These are phyloP conservation scores for Talaromyces piceae DNA, from an alignment of 2,329 filamentous ascomycete genomes.

Conservation along the genomic window DNA sequence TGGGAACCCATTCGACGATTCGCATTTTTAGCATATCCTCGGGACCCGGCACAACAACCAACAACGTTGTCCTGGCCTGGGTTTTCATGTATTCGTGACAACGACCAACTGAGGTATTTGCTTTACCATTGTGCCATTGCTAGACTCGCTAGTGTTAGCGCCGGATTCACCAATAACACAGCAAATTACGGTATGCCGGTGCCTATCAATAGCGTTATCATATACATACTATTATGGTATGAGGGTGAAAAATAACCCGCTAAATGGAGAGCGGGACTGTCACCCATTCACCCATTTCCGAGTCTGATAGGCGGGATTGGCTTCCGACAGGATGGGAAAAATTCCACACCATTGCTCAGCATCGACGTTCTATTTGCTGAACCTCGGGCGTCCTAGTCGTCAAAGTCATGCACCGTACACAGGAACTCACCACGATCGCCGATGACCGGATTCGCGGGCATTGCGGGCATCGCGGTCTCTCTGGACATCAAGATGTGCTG, in stretches of 20 bases:
- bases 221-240: background rate
- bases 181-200: background rate
- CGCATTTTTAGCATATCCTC: background rate
- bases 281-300: background rate
- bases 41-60: no score
- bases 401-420: background rate
- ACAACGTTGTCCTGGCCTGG: no score
- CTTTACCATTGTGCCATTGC: no score
- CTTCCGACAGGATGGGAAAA: background rate
- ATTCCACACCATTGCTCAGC: background rate
- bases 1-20: background rate
- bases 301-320: slow-evolving; percentile 8
- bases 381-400: background rate
- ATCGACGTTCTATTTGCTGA: background rate
- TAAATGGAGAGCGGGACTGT: background rate
- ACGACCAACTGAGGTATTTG: no score
- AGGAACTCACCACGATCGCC: background rate
- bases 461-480: no score
- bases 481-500: background rate
- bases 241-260: background rate
- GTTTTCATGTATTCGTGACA: no score
- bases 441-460: no score
- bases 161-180: no score
- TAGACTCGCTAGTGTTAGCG: no score
- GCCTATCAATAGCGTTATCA: background rate